Percentiles rank a stretch among this genome's conserved stretches.
These are phyloP conservation scores for Tuber indicum DNA, from an alignment of 495 filamentous ascomycete species.

Conservation along the genomic window DNA sequence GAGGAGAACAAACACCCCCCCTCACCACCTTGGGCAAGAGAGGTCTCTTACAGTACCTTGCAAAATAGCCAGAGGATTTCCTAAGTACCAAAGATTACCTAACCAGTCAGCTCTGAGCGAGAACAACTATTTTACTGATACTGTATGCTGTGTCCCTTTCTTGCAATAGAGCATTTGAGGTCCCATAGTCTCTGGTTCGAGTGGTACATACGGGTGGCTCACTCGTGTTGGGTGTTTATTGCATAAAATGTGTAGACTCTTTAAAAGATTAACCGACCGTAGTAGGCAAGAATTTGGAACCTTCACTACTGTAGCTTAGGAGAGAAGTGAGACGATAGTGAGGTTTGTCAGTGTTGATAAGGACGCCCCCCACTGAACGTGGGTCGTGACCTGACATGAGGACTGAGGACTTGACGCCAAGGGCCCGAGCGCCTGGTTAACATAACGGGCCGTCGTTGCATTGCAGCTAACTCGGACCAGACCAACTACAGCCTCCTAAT, in stretches of 20 bases:
- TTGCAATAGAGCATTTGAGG: too few relatives aligned
- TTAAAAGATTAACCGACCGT: background rate
- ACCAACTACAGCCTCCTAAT: conserved; percentile 7
- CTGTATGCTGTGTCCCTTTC: too few relatives aligned
- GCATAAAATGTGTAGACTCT: background rate
- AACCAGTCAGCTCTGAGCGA: too few relatives aligned
- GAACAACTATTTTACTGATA: too few relatives aligned
- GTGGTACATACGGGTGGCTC: too few relatives aligned
- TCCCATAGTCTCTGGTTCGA: too few relatives aligned
- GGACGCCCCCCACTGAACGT: background rate
- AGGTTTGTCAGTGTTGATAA: background rate
- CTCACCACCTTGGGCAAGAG: too few relatives aligned
- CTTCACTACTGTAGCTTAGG: background rate
- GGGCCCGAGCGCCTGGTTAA: background rate
- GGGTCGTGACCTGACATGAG: background rate
- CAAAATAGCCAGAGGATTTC: too few relatives aligned
- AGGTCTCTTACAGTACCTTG: too few relatives aligned
- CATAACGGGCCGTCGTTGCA: background rate
- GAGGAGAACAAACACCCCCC: too few relatives aligned
- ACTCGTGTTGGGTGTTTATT: background rate
- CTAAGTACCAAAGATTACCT: too few relatives aligned
- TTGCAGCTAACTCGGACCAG: background rate
- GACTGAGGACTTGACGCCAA: background rate
- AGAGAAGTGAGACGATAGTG: background rate
- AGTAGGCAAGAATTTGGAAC: background rate